Percentiles rank a stretch among this genome's conserved stretches.
Conservation (phyloP, 305 asterid genomes). For the Vinca major region DNA sequence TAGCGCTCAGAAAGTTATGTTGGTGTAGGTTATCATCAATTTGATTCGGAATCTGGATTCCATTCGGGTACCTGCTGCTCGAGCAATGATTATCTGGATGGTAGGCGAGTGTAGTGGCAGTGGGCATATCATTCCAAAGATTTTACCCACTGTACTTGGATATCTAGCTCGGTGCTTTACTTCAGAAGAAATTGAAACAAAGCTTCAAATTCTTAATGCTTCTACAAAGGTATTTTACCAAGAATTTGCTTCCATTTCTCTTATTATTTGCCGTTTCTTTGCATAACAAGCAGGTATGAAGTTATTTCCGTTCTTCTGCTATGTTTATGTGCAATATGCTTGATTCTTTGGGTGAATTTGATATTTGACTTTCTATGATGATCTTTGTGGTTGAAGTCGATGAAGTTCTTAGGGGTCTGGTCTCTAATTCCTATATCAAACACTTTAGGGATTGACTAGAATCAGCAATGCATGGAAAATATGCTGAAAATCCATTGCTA, state of each 20-base stretch:
- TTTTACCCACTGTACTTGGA: slow-evolving; percentile 53
- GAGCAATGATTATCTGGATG: slow-evolving; percentile 94
- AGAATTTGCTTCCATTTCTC: background rate
- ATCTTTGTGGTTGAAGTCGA: background rate
- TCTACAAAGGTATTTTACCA: slow-evolving; percentile 53
- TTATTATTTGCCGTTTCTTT: background rate
- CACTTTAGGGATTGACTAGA: background rate
- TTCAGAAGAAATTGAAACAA: slow-evolving; percentile 62
- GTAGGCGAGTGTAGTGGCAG: slow-evolving; percentile 69
- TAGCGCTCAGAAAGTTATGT: slow-evolving; percentile 16
- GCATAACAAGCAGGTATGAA: background rate
- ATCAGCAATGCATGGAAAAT: background rate
- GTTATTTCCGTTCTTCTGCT: background rate
- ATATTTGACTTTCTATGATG: background rate
- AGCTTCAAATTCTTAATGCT: slow-evolving; percentile 85
- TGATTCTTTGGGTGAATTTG: background rate
- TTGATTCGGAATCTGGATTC: slow-evolving; percentile 75
- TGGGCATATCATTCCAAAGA: slow-evolving; percentile 53
- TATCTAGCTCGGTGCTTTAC: slow-evolving; percentile 68
- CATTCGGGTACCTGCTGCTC: slow-evolving; percentile 63
- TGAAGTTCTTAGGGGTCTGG: background rate
- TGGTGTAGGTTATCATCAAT: slow-evolving; percentile 63
- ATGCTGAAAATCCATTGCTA: background rate
- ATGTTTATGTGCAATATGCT: background rate
- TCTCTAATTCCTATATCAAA: background rate